Evolutionary conservation across 345 rosid species (phyloP).

Genomic region (Euclidium syriacum): DNA sequence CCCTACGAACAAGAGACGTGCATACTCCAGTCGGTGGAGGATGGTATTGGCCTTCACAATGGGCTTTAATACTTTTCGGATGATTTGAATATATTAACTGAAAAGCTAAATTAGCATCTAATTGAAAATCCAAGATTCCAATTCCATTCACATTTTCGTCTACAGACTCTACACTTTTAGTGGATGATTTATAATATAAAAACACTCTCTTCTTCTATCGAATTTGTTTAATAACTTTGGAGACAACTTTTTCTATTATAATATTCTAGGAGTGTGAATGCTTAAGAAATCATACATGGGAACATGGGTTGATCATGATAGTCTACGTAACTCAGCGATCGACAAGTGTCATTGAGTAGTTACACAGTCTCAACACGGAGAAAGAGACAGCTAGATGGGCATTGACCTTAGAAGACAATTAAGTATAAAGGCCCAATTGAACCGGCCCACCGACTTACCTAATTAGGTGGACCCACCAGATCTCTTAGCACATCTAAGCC

Average conservation of each 20-base stretch:
- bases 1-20: too few species aligned
- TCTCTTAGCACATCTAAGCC: constrained; percentile 18
- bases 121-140: too few species aligned
- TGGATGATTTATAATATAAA: neutral
- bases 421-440: constrained; percentile 8
- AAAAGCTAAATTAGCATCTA: too few species aligned
- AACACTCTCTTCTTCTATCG: neutral
- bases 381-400: constrained; percentile 5
- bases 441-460: constrained; percentile 29
- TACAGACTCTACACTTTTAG: too few species aligned
- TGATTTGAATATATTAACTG: too few species aligned
- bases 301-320: neutral
- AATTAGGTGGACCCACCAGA: constrained; percentile 13
- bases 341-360: constrained; percentile 12
- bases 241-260: neutral
- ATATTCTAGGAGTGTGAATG: neutral
- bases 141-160: neutral
- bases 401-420: constrained; percentile 12
- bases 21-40: too few species aligned
- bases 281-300: neutral
- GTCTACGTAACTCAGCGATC: neutral
- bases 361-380: neutral
- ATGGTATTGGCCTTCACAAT: too few species aligned
- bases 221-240: neutral
- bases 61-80: too few species aligned